A percentile compares a stretch with the other conserved stretches of the same genome.
These are phyloP conservation scores for Populus tomentosa DNA, from an alignment of 441 rosid genomes.

Conservation along the genomic window DNA sequence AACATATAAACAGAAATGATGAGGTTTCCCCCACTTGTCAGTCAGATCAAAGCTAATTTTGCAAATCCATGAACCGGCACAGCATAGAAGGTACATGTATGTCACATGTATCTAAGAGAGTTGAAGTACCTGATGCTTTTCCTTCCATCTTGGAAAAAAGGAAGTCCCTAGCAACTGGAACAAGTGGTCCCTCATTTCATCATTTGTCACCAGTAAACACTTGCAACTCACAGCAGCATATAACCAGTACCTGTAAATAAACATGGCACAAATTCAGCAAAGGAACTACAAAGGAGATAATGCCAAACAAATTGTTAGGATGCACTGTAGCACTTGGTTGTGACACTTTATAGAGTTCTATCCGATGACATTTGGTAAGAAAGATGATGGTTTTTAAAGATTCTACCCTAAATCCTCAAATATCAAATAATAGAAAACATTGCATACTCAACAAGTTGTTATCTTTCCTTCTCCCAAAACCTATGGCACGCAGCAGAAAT, in stretches of 20 bases:
- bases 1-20: background rate
- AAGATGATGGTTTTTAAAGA: too few species aligned
- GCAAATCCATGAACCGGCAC: background rate
- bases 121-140: conserved; percentile 78
- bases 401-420: too few species aligned
- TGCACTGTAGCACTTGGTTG: background rate
- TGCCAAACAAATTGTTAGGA: background rate
- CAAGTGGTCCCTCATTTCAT: conserved; percentile 97
- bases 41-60: background rate
- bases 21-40: background rate
- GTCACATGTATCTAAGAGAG: background rate
- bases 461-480: background rate
- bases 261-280: conserved; percentile 1
- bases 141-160: conserved; percentile 97
- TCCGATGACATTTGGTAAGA: too few species aligned
- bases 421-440: background rate
- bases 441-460: background rate
- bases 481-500: background rate
- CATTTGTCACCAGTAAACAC: conserved; percentile 80
- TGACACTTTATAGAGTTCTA: too few species aligned
- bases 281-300: background rate
- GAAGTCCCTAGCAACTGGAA: conserved; percentile 83
- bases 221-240: conserved; percentile 85
- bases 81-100: background rate
- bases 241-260: conserved; percentile 78